phyloP scores from a whole-genome alignment of 768 basidiomycete genomes.

The Boletus pseudo-olivaceus region DNA sequence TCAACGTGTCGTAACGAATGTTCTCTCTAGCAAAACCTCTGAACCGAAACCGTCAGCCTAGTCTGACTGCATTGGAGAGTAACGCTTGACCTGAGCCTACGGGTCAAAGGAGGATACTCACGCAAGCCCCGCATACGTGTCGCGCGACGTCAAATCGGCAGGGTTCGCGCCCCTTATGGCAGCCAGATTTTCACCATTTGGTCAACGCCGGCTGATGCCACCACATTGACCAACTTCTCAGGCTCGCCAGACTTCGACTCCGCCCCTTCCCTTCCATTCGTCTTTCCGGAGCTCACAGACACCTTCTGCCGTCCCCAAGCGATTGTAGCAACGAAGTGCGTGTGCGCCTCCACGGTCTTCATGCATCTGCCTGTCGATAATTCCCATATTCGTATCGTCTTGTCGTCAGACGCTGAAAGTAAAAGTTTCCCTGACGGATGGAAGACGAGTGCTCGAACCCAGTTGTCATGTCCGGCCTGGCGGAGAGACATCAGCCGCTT shows the following conservation, averaged over 20 bases:
- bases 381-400: constrained; percentile 90
- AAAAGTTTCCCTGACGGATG: constrained; percentile 89
- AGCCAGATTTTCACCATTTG: constrained; percentile 65
- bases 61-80: background rate
- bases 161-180: constrained; percentile 37
- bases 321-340: constrained; percentile 77
- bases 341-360: constrained; percentile 85
- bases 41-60: constrained; percentile 6
- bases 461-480: constrained; percentile 81
- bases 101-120: constrained; percentile 12
- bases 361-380: constrained; percentile 79
- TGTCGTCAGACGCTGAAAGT: constrained; percentile 90
- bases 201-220: constrained; percentile 67
- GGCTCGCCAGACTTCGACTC: constrained; percentile 31
- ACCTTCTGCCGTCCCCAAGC: constrained; percentile 69
- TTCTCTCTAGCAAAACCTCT: constrained; percentile 8
- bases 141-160: constrained; percentile 2
- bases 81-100: constrained; percentile 16
- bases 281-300: constrained; percentile 39
- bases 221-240: constrained; percentile 65
- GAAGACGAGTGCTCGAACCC: constrained; percentile 85
- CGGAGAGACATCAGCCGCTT: constrained; percentile 7
- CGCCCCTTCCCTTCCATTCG: constrained; percentile 36
- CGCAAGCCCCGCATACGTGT: constrained; percentile 9
- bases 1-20: constrained; percentile 27